Evolutionary conservation across 2,329 filamentous ascomycete genomes (phyloP), one percentile per base, ranked within the genome.

Genomic region (Nemania sp.): DNA sequence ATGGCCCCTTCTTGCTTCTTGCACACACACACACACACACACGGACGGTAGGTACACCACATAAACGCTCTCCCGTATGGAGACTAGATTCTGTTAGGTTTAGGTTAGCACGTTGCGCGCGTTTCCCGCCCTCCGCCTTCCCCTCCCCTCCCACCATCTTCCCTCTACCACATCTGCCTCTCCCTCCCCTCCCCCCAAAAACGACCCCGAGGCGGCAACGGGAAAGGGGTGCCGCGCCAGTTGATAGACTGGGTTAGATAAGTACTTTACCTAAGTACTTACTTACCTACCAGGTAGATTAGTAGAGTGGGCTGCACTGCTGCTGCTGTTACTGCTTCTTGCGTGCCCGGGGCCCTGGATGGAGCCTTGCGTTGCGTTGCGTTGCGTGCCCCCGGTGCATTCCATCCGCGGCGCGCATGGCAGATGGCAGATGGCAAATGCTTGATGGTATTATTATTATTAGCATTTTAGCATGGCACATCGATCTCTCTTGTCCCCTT

Each of bases 371-470:
- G 25, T 29, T 29, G 25, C 25, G 25, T 29, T 29, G 25, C 37
- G n/a, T 55, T 43, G 37, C 15, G 6, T 15, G 6, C 17, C 4
- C 34, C 35, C 49, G 49, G 56, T 50, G 57, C 57, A 53, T 42
- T 11, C 35, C 35, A 45, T 52, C 40, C 40, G 48, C 37, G 45
- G 46, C 58, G 51, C 55, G 25, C 25, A 29, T 29, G 25, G 25
- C 25, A 29, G 25, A 29, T 54, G 55, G 48, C 51, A 4, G n/a
- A n/a, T n/a, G n/a, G n/a, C 59, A 62, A 20, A 53, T 54, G 55
- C 52, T 54, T 29, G n/a, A n/a, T n/a, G n/a, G n/a, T 62, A 62
- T 62, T 54, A 54, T 59, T 62, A 62, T 29, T 29, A 29, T 29
- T 29, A 29, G 25, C 25, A 29, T 29, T n/a, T n/a, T n/a, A 7